Percentiles rank a stretch among this genome's conserved stretches.
phyloP scores from a whole-genome alignment of 1,139 yeast species.

The Suhomyces anneliseae region DNA sequence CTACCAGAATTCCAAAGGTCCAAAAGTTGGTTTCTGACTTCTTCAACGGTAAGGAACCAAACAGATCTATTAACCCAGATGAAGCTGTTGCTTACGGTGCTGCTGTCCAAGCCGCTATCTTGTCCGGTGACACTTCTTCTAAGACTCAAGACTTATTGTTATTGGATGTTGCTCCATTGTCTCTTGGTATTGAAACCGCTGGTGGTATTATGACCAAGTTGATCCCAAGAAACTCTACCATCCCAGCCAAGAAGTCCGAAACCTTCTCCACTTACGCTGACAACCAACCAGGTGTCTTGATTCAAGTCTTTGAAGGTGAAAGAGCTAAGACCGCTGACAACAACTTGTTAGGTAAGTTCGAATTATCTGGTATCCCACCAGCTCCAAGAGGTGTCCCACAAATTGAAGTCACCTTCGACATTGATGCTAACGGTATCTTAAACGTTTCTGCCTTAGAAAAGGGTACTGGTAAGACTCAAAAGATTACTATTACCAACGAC shows the following conservation, averaged over 20 bases:
- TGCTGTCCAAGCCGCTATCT: slow-evolving; percentile 81
- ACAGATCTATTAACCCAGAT: slow-evolving; percentile 38
- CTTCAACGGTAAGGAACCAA: slow-evolving; percentile 48
- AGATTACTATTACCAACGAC: slow-evolving; percentile 51
- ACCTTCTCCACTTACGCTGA: slow-evolving; percentile 96
- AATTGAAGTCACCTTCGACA: slow-evolving; percentile 91
- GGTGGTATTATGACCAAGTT: slow-evolving; percentile 98
- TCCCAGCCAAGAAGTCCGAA: slow-evolving; percentile 96
- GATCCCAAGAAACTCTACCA: slow-evolving; percentile 95
- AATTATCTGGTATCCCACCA: slow-evolving; percentile 93
- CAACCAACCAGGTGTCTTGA: slow-evolving; percentile 95
- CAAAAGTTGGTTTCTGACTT: slow-evolving; percentile 41
- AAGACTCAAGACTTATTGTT: slow-evolving; percentile 82
- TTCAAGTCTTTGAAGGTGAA: slow-evolving; percentile 97
- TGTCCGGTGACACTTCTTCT: slow-evolving; percentile 84
- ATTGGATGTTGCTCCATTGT: slow-evolving; percentile 90
- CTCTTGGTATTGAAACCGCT: slow-evolving; percentile 94
- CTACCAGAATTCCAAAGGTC: slow-evolving; percentile 44
- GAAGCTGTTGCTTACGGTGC: slow-evolving; percentile 50
- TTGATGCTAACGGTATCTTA: slow-evolving; percentile 94
- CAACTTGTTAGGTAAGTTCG: slow-evolving; percentile 93
- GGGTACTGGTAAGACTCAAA: slow-evolving; percentile 78
- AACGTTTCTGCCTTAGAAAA: slow-evolving; percentile 93
- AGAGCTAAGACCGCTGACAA: slow-evolving; percentile 95
- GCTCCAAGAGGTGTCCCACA: slow-evolving; percentile 99